Evolutionary conservation across 805 yeast genomes (phyloP), one percentile per base, ranked within the genome.

Genomic region (Millerozyma miso): DNA sequence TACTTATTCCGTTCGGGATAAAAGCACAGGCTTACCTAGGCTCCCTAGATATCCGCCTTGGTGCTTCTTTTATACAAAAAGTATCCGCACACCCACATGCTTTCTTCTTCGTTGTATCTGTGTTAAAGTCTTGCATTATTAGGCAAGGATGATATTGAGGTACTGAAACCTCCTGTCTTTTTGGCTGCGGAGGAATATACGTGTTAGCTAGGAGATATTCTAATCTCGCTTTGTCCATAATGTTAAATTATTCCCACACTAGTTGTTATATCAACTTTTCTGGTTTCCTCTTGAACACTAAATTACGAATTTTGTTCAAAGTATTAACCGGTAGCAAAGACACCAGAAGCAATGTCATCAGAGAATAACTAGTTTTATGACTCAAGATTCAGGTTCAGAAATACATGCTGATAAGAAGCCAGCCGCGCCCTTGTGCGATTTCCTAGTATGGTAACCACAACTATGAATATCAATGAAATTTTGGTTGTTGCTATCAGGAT

Each of bases 81-180:
- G 44, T 43, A 50, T 66, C 73, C 2, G 71, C 65, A 50, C 73
- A 69, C 10, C 74, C 74, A 50, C 73, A 69, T 4, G 60, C 59
- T 46, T 67, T 67, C 37, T 62, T 35, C 44, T 65, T 68, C 33
- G 53, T 58, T 4, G 59, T 57, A 56, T 79, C 83, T 12, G 80
- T 76, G 50, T 73, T 74, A 42, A 63, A 61, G 58, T 78, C 83
- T 56, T 76, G 80, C 60, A 79, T 77, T 41, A 79, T 76, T 41
- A 79, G 61, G 40, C 82, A 74, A 3, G 83, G 83, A 44, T 76
- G 83, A 55, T 76, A 76, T 31, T 59, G 56, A 15, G 83, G 82
- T 7, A 77, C 68, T 13, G 44, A 44, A 7, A 48, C 52, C 10
- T 55, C 46, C 15, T 36, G 23, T 14, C 37, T 42, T 15, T 32